Evolutionary conservation across 805 yeast species (phyloP).

Genomic region (Suhomyces pyralidae): DNA sequence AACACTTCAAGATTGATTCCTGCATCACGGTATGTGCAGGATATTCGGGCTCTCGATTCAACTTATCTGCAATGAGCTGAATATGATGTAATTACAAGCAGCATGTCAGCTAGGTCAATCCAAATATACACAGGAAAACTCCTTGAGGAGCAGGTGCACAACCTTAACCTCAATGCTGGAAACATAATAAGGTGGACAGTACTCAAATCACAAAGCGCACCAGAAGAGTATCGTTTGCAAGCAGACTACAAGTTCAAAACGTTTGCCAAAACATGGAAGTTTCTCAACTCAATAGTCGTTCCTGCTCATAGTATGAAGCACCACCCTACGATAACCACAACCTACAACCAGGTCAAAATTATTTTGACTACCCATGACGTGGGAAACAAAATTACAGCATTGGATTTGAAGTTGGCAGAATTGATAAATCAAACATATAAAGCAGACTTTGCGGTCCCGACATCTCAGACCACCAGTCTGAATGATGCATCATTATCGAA

Average conservation of each 20-base stretch:
- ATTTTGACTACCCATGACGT: conserved; percentile 66
- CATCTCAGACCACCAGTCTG: background rate
- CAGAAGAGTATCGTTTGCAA: conserved; percentile 15
- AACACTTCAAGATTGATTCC: background rate
- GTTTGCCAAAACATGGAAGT: conserved; percentile 66
- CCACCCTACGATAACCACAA: conserved; percentile 67
- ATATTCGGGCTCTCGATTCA: background rate
- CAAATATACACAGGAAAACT: conserved; percentile 6
- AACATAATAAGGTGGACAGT: background rate
- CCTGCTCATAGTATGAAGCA: conserved; percentile 59
- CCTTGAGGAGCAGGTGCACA: conserved; percentile 9
- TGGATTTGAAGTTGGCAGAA: conserved; percentile 58
- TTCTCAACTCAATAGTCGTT: conserved; percentile 55
- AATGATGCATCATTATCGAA: conserved; percentile 9
- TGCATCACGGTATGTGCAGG: background rate
- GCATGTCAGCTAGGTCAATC: background rate
- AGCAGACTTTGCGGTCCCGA: background rate
- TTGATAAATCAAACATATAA: conserved; percentile 17
- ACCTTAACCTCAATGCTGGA: conserved; percentile 6
- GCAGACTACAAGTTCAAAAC: conserved; percentile 43
- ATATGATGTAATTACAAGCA: background rate
- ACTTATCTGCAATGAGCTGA: background rate
- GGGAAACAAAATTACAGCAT: conserved; percentile 44
- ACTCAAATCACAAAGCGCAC: background rate
- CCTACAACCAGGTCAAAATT: conserved; percentile 56